Evolutionary conservation across 495 filamentous ascomycete species (phyloP).

Genomic region (Xylaria flabelliformis): DNA sequence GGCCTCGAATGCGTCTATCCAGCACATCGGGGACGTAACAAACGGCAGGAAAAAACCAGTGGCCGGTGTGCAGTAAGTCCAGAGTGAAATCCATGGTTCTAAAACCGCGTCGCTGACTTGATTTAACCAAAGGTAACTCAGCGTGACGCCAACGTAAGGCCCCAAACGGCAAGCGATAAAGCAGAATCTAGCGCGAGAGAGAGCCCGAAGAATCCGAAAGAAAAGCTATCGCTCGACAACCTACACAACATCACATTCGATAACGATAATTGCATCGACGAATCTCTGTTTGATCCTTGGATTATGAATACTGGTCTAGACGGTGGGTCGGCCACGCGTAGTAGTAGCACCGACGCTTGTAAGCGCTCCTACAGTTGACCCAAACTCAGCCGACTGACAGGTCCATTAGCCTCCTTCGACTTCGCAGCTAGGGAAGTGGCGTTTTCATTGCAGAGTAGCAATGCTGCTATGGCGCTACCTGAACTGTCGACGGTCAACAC

Average conservation of each 20-base stretch:
- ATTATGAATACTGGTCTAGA: neutral
- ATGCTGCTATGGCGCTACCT: neutral
- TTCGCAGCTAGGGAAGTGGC: neutral
- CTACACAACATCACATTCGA: constrained; percentile 3
- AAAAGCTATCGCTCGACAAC: neutral
- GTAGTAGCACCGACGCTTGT: neutral
- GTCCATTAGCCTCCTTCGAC: neutral
- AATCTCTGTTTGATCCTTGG: constrained; percentile 4
- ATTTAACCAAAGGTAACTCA: neutral
- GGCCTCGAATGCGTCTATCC: constrained; percentile 6
- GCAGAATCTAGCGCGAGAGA: neutral
- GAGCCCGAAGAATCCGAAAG: neutral
- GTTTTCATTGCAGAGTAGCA: constrained; percentile 1
- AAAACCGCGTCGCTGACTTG: neutral
- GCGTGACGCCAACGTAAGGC: neutral
- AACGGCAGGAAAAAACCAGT: neutral
- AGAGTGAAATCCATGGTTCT: neutral
- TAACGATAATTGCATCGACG: neutral
- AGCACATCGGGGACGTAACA: neutral
- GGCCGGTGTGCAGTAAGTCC: neutral
- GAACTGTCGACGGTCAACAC: neutral
- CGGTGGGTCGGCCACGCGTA: neutral
- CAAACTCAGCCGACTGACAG: neutral
- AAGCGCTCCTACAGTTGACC: neutral
- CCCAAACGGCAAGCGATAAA: neutral